These are phyloP conservation scores for Middelhovenomyces tepae DNA, from an alignment of 805 yeast species.

Conservation along the genomic window DNA sequence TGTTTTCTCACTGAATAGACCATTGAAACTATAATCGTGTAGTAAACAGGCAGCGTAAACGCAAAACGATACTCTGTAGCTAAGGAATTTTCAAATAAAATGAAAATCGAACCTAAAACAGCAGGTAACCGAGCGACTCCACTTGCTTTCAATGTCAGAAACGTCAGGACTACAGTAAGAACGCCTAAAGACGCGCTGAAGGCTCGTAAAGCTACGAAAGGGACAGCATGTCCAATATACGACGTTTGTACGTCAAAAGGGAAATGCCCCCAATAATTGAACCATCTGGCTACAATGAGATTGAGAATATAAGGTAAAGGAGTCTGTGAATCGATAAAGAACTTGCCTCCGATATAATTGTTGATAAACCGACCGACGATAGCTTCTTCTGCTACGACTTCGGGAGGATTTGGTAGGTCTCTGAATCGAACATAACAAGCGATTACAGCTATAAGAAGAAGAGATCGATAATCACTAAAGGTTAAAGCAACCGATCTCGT, in stretches of 20 bases:
- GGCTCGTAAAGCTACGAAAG: slow-evolving; percentile 37
- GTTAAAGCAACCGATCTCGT: neutral
- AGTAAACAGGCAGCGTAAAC: slow-evolving; percentile 24
- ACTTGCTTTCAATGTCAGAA: slow-evolving; percentile 36
- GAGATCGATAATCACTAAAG: slow-evolving; percentile 2
- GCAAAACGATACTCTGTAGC: slow-evolving; percentile 39
- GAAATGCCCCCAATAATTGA: slow-evolving; percentile 34
- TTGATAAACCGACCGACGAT: slow-evolving; percentile 14
- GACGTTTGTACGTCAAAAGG: slow-evolving; percentile 6
- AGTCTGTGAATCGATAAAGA: slow-evolving; percentile 49
- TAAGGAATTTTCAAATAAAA: slow-evolving; percentile 44
- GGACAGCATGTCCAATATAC: slow-evolving; percentile 18
- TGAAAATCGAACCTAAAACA: slow-evolving; percentile 34
- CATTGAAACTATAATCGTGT: slow-evolving; percentile 25
- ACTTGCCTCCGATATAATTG: slow-evolving; percentile 39
- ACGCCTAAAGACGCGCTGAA: slow-evolving; percentile 40
- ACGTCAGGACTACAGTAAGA: slow-evolving; percentile 35
- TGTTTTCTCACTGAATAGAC: slow-evolving; percentile 36
- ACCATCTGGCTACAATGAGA: slow-evolving; percentile 31
- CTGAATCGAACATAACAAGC: slow-evolving; percentile 9
- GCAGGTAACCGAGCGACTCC: slow-evolving; percentile 38
- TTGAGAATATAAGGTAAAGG: slow-evolving; percentile 42
- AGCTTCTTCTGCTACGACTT: slow-evolving; percentile 14
- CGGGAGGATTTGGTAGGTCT: slow-evolving; percentile 11
- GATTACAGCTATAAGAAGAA: slow-evolving; percentile 1